phyloP scores from a whole-genome alignment of 139 green algal species.

The Coelastrella sp. region DNA sequence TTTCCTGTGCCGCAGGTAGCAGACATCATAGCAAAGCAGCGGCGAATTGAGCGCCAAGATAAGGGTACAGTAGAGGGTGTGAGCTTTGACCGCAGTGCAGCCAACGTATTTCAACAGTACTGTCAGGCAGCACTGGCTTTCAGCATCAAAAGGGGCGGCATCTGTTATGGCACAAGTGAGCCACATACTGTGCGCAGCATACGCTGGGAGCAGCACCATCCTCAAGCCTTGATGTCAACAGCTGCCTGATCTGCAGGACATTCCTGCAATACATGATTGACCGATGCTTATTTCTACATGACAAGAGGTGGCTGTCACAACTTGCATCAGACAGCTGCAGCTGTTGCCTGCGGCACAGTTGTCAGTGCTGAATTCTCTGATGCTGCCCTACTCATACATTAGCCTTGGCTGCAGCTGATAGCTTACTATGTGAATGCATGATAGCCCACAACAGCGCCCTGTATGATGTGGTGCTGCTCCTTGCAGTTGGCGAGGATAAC shows the following conservation, averaged over 20 bases:
- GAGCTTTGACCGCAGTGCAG: slow-evolving; percentile 92
- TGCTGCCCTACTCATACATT: too few relatives aligned
- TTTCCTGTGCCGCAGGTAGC: slow-evolving; percentile 78
- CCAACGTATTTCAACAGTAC: slow-evolving; percentile 70
- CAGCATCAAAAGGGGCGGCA: slow-evolving; percentile 92
- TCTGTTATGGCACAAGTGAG: slow-evolving; percentile 88
- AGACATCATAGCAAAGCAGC: slow-evolving; percentile 88
- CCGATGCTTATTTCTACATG: too few relatives aligned
- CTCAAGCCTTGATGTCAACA: too few relatives aligned
- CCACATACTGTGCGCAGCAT: not conserved
- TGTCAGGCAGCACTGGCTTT: slow-evolving; percentile 80
- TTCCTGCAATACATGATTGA: too few relatives aligned
- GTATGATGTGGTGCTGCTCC: not conserved
- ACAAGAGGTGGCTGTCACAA: too few relatives aligned
- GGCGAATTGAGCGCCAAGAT: slow-evolving; percentile 97
- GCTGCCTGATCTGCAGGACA: too few relatives aligned
- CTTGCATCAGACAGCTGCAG: too few relatives aligned
- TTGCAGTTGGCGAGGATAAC: slow-evolving; percentile 53
- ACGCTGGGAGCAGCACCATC: not conserved
- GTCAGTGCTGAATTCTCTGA: too few relatives aligned
- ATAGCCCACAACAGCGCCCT: not conserved
- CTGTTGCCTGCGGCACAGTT: too few relatives aligned
- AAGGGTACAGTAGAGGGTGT: slow-evolving; percentile 76
- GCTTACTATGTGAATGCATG: too few relatives aligned
- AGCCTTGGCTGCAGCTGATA: too few relatives aligned